Evolutionary conservation across 2,329 filamentous ascomycete genomes (phyloP).

Genomic region (Pseudogymnoascus sp.): DNA sequence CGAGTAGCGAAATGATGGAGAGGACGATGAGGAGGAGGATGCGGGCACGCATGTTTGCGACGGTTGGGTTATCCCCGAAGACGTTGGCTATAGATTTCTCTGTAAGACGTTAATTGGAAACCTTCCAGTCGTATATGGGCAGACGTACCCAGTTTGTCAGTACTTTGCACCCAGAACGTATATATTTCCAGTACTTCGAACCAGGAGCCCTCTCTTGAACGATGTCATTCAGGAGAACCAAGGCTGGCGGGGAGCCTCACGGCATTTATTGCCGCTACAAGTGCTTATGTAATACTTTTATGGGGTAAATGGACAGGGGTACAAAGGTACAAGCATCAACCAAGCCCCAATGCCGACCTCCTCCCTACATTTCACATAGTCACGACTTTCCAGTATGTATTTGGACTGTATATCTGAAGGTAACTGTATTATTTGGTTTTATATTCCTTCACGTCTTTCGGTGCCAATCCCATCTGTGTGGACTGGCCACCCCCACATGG

Average conservation of each 20-base stretch:
- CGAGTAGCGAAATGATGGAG: background rate
- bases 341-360: background rate
- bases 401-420: background rate
- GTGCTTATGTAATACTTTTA: background rate
- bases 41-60: conserved; percentile 2
- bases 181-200: background rate
- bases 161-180: background rate
- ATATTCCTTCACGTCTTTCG: conserved; percentile 14
- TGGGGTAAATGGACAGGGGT: background rate
- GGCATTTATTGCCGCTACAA: background rate
- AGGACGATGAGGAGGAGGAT: background rate
- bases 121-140: background rate
- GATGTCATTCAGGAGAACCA: conserved; percentile 1
- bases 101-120: background rate
- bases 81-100: background rate
- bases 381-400: background rate
- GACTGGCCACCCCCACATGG: background rate
- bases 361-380: background rate
- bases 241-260: conserved; percentile 1
- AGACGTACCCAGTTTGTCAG: background rate
- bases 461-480: background rate
- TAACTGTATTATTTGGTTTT: conserved; percentile 3
- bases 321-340: background rate
- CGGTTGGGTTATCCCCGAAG: background rate
- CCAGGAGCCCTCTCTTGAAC: background rate